These are phyloP conservation scores for Aphanomyces astaci DNA, from an alignment of 352 stramenopile genomes.

Conservation along the genomic window DNA sequence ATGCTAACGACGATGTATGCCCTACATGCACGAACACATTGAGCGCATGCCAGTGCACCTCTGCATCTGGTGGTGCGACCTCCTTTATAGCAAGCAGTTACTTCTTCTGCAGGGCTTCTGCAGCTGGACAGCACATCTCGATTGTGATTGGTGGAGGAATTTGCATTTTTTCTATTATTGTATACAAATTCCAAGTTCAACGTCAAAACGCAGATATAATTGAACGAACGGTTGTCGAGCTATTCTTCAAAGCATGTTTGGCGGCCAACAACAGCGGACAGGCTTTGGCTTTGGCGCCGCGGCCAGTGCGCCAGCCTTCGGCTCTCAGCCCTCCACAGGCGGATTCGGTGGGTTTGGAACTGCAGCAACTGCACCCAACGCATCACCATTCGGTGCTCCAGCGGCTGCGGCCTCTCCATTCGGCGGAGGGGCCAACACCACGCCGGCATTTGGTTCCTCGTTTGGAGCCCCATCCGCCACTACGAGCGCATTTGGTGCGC, in stretches of 20 bases:
- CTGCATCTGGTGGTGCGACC: no score
- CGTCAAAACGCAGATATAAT: not conserved
- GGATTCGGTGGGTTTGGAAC: conserved; percentile 33
- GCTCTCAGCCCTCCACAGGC: conserved; percentile 9
- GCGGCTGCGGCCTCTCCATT: conserved; percentile 47
- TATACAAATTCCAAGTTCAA: conserved; percentile 1
- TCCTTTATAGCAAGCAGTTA: no score
- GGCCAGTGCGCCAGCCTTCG: not conserved
- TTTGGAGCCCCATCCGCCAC: conserved; percentile 33
- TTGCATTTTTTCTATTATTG: not conserved
- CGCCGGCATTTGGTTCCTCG: conserved; percentile 28
- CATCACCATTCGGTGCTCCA: conserved; percentile 26
- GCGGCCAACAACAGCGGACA: conserved; percentile 3
- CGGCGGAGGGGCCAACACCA: conserved; percentile 31
- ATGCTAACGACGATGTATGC: not conserved
- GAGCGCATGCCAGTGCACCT: no score
- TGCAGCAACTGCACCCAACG: conserved; percentile 37
- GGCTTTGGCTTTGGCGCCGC: conserved; percentile 40
- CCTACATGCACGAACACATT: no score
- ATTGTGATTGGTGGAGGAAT: not conserved
- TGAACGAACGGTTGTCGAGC: not conserved
- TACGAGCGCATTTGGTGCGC: conserved; percentile 29
- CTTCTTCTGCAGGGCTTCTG: not conserved
- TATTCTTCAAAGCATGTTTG: conserved; percentile 4
- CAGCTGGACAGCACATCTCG: not conserved